These are phyloP conservation scores for Colletotrichum gloeosporioides DNA, from an alignment of 2,329 filamentous ascomycete genomes.

Conservation along the genomic window DNA sequence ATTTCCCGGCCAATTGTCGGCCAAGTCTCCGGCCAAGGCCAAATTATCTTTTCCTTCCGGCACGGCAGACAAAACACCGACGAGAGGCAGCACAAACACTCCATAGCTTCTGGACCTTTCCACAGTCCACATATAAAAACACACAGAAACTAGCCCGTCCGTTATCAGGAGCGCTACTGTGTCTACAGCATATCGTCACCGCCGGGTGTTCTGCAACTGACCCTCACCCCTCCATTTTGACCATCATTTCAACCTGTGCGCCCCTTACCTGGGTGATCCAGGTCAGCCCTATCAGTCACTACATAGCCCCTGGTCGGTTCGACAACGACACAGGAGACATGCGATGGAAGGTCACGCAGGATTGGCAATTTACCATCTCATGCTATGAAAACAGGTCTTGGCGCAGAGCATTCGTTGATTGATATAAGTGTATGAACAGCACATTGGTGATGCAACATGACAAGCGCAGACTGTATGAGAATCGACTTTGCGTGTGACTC, in stretches of 20 bases:
- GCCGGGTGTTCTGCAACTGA: background rate
- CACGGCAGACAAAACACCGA: background rate
- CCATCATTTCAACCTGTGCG: constrained; percentile 7
- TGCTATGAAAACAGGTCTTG: background rate
- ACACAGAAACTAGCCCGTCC: background rate
- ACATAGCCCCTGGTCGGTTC: background rate
- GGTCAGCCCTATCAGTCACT: constrained; percentile 7
- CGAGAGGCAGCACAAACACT: background rate
- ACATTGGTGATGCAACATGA: background rate
- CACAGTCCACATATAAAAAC: background rate
- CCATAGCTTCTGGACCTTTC: constrained; percentile 15
- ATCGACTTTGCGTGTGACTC: background rate
- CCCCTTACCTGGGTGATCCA: constrained; percentile 7
- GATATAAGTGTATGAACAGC: background rate
- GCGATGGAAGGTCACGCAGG: background rate
- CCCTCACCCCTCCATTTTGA: background rate
- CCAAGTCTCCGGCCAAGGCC: background rate
- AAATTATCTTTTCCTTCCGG: background rate
- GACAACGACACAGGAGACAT: background rate
- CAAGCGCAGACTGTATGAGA: background rate
- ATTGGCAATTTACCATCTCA: background rate
- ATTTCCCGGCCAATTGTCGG: constrained; percentile 10
- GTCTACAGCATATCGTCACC: background rate
- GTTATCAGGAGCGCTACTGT: background rate
- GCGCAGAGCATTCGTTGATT: background rate